Conservation (phyloP, 2,329 filamentous ascomycete genomes). For the Trichophyton benhamiae region DNA sequence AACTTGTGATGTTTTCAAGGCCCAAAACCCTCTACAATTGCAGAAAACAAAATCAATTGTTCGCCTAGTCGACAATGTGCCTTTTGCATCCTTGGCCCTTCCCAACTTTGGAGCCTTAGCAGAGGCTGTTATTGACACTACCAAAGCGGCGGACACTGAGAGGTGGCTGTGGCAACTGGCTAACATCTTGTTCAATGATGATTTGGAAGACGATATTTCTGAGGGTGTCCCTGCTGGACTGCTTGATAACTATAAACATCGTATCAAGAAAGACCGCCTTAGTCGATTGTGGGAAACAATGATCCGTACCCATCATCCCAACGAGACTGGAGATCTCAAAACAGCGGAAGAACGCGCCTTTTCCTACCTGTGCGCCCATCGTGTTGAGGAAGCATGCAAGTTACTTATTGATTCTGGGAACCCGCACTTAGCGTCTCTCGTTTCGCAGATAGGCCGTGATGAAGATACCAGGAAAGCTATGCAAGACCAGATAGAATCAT, state of each 20-base stretch:
- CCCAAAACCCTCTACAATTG: constrained; percentile 22
- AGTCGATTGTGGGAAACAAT: constrained; percentile 31
- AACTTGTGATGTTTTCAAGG: constrained; percentile 9
- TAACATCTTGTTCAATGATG: constrained; percentile 73
- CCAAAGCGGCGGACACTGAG: constrained; percentile 24
- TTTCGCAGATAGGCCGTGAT: constrained; percentile 69
- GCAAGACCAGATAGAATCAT: constrained; percentile 65
- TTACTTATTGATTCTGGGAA: constrained; percentile 63
- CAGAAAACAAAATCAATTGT: constrained; percentile 33
- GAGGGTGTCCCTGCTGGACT: constrained; percentile 30
- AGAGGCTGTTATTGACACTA: constrained; percentile 19
- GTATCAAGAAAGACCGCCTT: constrained; percentile 38
- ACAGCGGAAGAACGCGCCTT: constrained; percentile 74
- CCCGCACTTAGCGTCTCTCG: constrained; percentile 69
- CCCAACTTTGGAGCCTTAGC: constrained; percentile 25
- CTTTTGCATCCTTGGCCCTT: constrained; percentile 36
- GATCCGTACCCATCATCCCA: constrained; percentile 51
- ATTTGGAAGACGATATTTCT: constrained; percentile 36
- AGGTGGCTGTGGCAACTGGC: constrained; percentile 68
- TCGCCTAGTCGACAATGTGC: constrained; percentile 44
- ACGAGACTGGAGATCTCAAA: constrained; percentile 51
- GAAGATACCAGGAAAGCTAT: constrained; percentile 60
- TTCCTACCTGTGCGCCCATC: constrained; percentile 63
- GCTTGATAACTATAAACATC: constrained; percentile 29
- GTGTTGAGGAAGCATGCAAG: constrained; percentile 71